Conservation (phyloP, 75 land plant species). For the Pseudotsuga menziesii region DNA sequence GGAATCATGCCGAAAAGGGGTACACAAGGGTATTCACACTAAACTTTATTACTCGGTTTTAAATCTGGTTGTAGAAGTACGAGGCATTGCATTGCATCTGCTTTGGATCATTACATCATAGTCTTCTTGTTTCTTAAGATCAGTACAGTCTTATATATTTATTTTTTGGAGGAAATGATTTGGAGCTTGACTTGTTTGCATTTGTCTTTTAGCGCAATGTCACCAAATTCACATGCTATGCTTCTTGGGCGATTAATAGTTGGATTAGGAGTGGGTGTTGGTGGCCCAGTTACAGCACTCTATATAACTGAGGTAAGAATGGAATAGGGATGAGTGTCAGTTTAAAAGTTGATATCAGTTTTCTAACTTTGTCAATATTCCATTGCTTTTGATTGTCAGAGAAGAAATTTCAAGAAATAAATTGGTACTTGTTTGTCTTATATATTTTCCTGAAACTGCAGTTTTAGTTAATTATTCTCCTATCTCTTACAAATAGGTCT, state of each 20-base stretch:
- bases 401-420: too few relatives aligned
- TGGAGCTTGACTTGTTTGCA: background rate
- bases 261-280: constrained; percentile 82
- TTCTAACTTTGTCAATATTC: too few relatives aligned
- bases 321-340: background rate
- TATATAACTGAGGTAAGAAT: constrained; percentile 86
- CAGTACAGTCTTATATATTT: background rate
- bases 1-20: too few relatives aligned
- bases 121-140: background rate
- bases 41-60: background rate
- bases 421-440: too few relatives aligned
- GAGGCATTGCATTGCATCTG: background rate
- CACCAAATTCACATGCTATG: constrained; percentile 58
- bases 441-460: too few relatives aligned
- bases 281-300: constrained; percentile 78
- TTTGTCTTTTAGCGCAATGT: constrained; percentile 56
- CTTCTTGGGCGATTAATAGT: constrained; percentile 84
- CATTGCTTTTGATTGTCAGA: too few relatives aligned
- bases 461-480: background rate
- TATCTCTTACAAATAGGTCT: constrained; percentile 38
- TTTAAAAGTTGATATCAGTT: too few relatives aligned
- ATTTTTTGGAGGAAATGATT: background rate
- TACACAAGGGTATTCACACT: background rate
- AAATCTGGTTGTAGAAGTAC: background rate
- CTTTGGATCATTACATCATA: background rate